Evolutionary conservation across 495 filamentous ascomycete genomes (phyloP).

Genomic region (Acidomyces sp.): DNA sequence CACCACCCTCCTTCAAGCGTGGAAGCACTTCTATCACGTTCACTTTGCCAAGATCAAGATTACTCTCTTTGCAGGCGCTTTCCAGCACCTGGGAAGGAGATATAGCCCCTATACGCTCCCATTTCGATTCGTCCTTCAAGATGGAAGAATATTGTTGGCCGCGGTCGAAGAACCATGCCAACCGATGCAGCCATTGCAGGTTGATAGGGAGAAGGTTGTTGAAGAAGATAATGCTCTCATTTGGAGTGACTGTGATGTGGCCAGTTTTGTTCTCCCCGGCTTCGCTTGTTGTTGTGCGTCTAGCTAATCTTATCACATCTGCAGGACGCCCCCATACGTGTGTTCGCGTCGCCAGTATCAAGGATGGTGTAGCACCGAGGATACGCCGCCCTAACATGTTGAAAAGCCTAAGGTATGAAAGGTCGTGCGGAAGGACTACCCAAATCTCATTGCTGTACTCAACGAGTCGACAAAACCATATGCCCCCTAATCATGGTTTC

Average conservation of each 20-base stretch:
- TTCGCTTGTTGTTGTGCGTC: too few relatives aligned
- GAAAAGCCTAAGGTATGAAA: too few relatives aligned
- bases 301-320: too few relatives aligned
- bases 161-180: conserved; percentile 34
- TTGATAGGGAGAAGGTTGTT: conserved; percentile 71
- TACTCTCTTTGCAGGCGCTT: conserved; percentile 18
- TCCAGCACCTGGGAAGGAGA: conserved; percentile 49
- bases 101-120: conserved; percentile 27
- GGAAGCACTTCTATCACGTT: conserved; percentile 56
- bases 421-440: too few relatives aligned
- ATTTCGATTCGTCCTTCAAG: conserved; percentile 1
- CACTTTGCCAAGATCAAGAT: conserved; percentile 46
- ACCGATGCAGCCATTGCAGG: conserved; percentile 51
- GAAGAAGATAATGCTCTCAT: conserved; percentile 77
- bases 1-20: conserved; percentile 79
- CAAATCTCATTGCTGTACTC: too few relatives aligned
- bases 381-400: too few relatives aligned
- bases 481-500: too few relatives aligned
- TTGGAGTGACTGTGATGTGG: conserved; percentile 56
- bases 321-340: too few relatives aligned
- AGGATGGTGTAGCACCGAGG: too few relatives aligned
- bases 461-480: too few relatives aligned
- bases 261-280: conserved; percentile 48
- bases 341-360: too few relatives aligned
- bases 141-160: not conserved